Percentiles rank a stretch among this genome's conserved stretches.
phyloP scores from a whole-genome alignment of 768 basidiomycete species.

The Leccinum subtestaceum region DNA sequence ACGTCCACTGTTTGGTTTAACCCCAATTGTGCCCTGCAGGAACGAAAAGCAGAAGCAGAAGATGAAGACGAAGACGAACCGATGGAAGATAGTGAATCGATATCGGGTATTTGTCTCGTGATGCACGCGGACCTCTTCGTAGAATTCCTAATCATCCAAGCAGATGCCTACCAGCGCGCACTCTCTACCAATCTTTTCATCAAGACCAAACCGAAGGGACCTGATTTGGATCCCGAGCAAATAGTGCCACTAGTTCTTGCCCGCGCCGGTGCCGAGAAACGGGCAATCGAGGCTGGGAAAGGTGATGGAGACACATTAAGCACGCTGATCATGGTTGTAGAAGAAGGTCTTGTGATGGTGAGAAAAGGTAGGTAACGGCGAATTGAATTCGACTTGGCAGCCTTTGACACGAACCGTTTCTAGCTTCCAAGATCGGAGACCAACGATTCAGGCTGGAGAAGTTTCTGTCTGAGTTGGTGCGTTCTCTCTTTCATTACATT shows the following conservation, averaged over 20 bases:
- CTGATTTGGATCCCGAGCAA: slow-evolving; percentile 55
- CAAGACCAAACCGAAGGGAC: slow-evolving; percentile 17
- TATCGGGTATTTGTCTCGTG: slow-evolving; percentile 21
- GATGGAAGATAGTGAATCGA: slow-evolving; percentile 23
- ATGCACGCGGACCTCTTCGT: background rate
- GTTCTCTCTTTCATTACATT: slow-evolving; percentile 28
- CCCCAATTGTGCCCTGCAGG: slow-evolving; percentile 13
- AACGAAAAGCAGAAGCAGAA: slow-evolving; percentile 13
- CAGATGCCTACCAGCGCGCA: slow-evolving; percentile 60
- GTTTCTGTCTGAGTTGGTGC: slow-evolving; percentile 71
- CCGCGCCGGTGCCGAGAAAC: slow-evolving; percentile 61
- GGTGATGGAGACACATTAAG: slow-evolving; percentile 53
- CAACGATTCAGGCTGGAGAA: slow-evolving; percentile 78
- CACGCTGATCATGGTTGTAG: slow-evolving; percentile 53
- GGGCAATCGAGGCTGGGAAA: slow-evolving; percentile 45
- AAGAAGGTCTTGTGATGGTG: slow-evolving; percentile 62
- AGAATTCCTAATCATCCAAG: slow-evolving; percentile 5
- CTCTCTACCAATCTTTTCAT: slow-evolving; percentile 53
- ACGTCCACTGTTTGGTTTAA: background rate
- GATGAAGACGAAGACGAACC: slow-evolving; percentile 13
- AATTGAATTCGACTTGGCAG: background rate
- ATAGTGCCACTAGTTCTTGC: slow-evolving; percentile 62
- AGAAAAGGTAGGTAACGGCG: slow-evolving; percentile 45
- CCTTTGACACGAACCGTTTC: slow-evolving; percentile 1
- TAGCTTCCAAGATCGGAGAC: slow-evolving; percentile 71